Base-by-base conservation (phyloP, 257 asterid genomes). In the Asclepias syriaca region DNA sequence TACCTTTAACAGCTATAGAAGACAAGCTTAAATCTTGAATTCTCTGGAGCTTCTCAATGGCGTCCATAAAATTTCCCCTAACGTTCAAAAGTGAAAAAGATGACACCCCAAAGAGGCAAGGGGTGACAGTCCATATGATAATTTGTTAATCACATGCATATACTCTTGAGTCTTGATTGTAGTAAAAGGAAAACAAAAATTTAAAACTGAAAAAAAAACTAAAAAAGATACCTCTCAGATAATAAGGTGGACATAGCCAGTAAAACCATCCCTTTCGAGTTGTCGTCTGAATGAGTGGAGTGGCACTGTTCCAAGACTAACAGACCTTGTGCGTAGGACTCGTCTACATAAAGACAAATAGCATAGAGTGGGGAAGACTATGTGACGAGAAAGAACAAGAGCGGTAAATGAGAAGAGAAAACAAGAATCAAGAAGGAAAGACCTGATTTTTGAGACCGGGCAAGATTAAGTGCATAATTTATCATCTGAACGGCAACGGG, bases 291-390 rank as follows among this genome's bases (percentile, higher is more conserved):
- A 73, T 87, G 97, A 77, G 83, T 77, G 56, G 97, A 79, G 68
- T 84, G 87, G 74, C 98, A 94, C 89, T 94, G 99, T 66, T 94
- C 96, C 89, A 94, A 76, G 21, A 94, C 82, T 86, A 91, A 78
- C 65, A 84, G 68, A 67, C 92, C 93, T 77, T 85, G 87, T 2
- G 89, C 83, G 81, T 87, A 87, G 24, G 97, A 87, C 66, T 91
- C 98, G 56, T 88, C 99, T 89, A 82, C 77, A 80, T 0, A 60
- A 24, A 51, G 27, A 6, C 32, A 9, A 40, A 46, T 54, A 69
- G 22, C 65, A 64, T 14, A 37, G 6, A 37, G 27, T 18, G 29
- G 13, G 18, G 48, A n/a, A 64, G 5, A 64, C 39, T 37, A 0
- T 37, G 37, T 37, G 6, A 16, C 50, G 40, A 64, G 27, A 16